Percentiles rank a stretch among this genome's conserved stretches.
These are phyloP conservation scores for Phylloporus arenicola DNA, from an alignment of 768 basidiomycete genomes.

Conservation along the genomic window DNA sequence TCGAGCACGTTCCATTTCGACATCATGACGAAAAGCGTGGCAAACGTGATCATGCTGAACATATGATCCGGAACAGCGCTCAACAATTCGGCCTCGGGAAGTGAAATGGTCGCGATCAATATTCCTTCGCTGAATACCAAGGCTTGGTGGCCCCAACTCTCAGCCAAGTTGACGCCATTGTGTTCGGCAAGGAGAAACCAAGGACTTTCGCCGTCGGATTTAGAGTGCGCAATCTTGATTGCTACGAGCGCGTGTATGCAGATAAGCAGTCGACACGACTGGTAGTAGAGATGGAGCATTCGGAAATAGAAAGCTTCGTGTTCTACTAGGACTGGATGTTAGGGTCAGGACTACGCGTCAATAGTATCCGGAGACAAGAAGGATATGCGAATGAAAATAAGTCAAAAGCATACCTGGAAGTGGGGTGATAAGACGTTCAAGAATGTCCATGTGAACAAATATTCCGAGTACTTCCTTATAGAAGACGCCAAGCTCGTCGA, in stretches of 20 bases:
- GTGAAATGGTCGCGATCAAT: conserved; percentile 31
- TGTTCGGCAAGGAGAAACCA: conserved; percentile 33
- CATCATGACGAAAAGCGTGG: conserved; percentile 39
- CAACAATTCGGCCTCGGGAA: conserved; percentile 32
- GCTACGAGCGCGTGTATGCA: conserved; percentile 33
- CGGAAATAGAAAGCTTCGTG: conserved; percentile 40
- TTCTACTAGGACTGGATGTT: conserved; percentile 35
- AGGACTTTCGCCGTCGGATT: conserved; percentile 11
- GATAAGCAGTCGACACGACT: conserved; percentile 37
- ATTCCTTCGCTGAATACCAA: conserved; percentile 35
- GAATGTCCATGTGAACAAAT: conserved; percentile 31
- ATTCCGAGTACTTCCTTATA: conserved; percentile 32
- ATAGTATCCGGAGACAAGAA: neutral
- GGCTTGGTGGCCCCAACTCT: conserved; percentile 36
- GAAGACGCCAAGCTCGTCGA: conserved; percentile 28
- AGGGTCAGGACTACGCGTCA: conserved; percentile 19
- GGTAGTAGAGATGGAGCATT: conserved; percentile 37
- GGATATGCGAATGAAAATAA: neutral
- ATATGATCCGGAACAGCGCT: conserved; percentile 39
- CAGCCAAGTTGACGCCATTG: conserved; percentile 31
- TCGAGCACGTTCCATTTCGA: conserved; percentile 40
- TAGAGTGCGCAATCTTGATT: conserved; percentile 18
- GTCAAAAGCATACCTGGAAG: conserved; percentile 30
- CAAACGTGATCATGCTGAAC: conserved; percentile 39
- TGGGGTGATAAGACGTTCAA: conserved; percentile 35